Evolutionary conservation across 2,329 filamentous ascomycete species (phyloP).

Genomic region (Diaporthe sp.): DNA sequence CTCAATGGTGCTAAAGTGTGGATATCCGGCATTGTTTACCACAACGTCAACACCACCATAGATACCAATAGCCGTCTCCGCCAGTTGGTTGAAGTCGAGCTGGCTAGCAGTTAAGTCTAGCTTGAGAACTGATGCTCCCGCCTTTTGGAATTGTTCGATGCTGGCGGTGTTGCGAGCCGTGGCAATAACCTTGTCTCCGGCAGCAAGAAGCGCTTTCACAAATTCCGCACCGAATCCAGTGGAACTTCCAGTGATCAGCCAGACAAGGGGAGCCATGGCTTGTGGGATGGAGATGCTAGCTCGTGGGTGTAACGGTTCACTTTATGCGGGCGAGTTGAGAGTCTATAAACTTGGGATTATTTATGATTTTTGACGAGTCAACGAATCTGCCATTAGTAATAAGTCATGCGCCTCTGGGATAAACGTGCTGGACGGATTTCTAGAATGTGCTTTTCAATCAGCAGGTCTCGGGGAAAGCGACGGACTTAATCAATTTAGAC

Average conservation of each 20-base stretch:
- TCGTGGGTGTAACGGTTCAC: too few relatives aligned
- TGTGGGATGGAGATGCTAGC: too few relatives aligned
- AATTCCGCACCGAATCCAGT: conserved; percentile 62
- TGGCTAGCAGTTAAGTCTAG: neutral
- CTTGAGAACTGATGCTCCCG: neutral
- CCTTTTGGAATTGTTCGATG: neutral
- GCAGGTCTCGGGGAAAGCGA: too few relatives aligned
- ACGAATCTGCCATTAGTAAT: too few relatives aligned
- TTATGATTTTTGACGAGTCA: too few relatives aligned
- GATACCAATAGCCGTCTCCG: neutral
- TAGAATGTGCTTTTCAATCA: too few relatives aligned
- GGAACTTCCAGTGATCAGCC: conserved; percentile 64
- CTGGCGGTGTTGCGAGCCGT: conserved; percentile 55
- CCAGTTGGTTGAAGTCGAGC: neutral
- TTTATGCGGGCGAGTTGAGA: too few relatives aligned
- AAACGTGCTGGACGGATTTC: too few relatives aligned
- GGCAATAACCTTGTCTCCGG: conserved; percentile 61
- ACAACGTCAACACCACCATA: conserved; percentile 44
- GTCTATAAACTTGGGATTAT: too few relatives aligned
- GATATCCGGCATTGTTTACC: conserved; percentile 48
- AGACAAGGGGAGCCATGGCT: conserved; percentile 50
- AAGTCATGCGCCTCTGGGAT: too few relatives aligned
- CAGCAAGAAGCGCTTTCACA: conserved; percentile 53
- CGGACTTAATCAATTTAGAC: too few relatives aligned
- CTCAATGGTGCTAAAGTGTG: neutral